phyloP scores from a whole-genome alignment of 306 rosid genomes.

The Biancaea sappan region DNA sequence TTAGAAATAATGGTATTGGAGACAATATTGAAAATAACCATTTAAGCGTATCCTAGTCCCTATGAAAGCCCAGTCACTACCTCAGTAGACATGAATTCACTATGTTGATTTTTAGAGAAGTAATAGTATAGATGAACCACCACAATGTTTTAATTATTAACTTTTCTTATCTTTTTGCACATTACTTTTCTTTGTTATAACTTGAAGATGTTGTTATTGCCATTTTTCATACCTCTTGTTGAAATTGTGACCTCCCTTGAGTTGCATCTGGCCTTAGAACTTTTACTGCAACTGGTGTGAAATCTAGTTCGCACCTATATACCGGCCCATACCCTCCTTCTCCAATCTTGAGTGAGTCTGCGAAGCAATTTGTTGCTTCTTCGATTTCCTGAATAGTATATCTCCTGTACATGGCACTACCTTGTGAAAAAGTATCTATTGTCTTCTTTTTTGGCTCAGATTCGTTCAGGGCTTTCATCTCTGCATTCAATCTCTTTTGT shows the following conservation, averaged over 20 bases:
- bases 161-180: no score
- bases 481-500: constrained; percentile 53
- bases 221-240: constrained; percentile 53
- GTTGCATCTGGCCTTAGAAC: constrained; percentile 74
- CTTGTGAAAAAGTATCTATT: neutral
- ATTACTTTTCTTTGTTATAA: neutral
- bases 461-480: constrained; percentile 47
- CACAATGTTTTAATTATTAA: no score
- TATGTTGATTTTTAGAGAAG: neutral
- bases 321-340: constrained; percentile 99
- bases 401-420: constrained; percentile 60
- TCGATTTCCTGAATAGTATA: constrained; percentile 79
- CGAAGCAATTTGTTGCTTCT: constrained; percentile 60
- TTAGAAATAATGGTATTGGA: no score
- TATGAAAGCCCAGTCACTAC: neutral
- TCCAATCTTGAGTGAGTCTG: constrained; percentile 61
- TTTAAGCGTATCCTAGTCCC: no score
- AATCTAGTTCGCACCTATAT: constrained; percentile 67
- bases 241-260: constrained; percentile 80
- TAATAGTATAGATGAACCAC: no score
- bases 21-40: no score
- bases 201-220: neutral
- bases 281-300: constrained; percentile 83
- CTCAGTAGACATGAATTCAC: neutral
- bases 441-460: constrained; percentile 38